Base-by-base conservation (phyloP, 352 stramenopile genomes). In the Pythium sp. region DNA sequence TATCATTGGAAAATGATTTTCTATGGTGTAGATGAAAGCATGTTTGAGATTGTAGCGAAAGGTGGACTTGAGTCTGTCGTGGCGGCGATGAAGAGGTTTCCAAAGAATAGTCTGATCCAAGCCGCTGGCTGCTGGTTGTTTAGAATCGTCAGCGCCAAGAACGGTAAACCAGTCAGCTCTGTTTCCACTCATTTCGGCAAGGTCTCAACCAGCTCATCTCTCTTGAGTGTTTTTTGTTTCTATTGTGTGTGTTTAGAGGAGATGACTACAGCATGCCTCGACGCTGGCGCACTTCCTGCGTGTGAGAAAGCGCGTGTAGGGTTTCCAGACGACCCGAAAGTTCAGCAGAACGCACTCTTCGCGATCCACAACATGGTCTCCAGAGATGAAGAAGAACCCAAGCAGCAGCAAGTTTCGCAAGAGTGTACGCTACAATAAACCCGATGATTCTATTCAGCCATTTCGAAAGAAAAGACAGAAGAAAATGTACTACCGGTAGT, bases 121-220 rank as follows among this genome's bases (percentile, higher is more conserved):
- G 82, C 80, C 1, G 70, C 82, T 15, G 80, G 82, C 18, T 81
- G 79, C 51, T 86, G 80, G 76, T 64, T 91, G 36, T 65, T 91
- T 9, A 72, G 75, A 3, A 83, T 84, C 14, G 71, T 86, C 38
- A 89, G 82, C 62, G 34, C 62, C 18, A 82, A 78, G 57, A 76
- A 79, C 61, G 79, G 82, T 87, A 49, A 54, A 70, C 58, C 20
- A 6, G 20, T 32, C 1, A 9, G 8, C 28, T 5, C 15, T 26
- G 11, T 34, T n/a, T 3, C 41, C 6, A n/a, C 11, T 49, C 41
- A n/a, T n/a, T 47, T 47, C 14, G 8, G 15, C 41, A 47, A n/a
- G 15, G 6, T 47, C 15, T 47, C 41, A n/a, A 7, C 41, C 41
- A 54, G 8, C 22, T 61, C 32, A 49, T 24, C 20, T 2, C 58